A percentile compares a stretch with the other conserved stretches of the same genome.
Conservation (phyloP, 495 filamentous ascomycete genomes). For the Penicillium roqueforti region DNA sequence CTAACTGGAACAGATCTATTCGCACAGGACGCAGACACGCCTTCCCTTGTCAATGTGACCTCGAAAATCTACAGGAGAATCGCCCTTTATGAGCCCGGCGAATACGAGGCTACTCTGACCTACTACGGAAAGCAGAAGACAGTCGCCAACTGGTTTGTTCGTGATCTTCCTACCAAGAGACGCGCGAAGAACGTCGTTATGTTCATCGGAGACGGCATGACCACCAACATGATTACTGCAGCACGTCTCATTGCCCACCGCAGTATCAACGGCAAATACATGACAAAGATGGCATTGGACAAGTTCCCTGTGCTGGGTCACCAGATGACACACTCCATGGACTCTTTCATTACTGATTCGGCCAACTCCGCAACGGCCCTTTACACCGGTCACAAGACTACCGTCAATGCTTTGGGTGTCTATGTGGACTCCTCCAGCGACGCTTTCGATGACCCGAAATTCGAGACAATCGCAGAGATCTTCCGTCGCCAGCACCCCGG, state of each 20-base stretch:
- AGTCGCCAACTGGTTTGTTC: conserved; percentile 63
- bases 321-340: conserved; percentile 69
- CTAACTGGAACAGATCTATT: conserved; percentile 55
- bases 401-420: conserved; percentile 68
- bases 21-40: conserved; percentile 56
- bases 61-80: conserved; percentile 64
- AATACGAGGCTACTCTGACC: conserved; percentile 64
- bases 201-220: conserved; percentile 78
- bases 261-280: conserved; percentile 69
- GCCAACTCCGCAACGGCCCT: conserved; percentile 72
- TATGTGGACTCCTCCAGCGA: conserved; percentile 64
- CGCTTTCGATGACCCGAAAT: conserved; percentile 69
- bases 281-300: conserved; percentile 62
- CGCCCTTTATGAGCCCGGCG: conserved; percentile 63
- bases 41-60: conserved; percentile 66
- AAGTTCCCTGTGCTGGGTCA: conserved; percentile 68
- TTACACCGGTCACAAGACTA: conserved; percentile 71
- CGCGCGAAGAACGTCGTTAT: conserved; percentile 75
- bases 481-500: conserved; percentile 56
- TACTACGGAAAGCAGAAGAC: conserved; percentile 65
- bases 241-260: conserved; percentile 72
- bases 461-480: conserved; percentile 72
- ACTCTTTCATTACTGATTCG: conserved; percentile 72
- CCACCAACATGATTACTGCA: conserved; percentile 70
- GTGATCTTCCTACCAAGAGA: conserved; percentile 57